Evolutionary conservation across 805 yeast species (phyloP).

Genomic region (Candida adriatica): DNA sequence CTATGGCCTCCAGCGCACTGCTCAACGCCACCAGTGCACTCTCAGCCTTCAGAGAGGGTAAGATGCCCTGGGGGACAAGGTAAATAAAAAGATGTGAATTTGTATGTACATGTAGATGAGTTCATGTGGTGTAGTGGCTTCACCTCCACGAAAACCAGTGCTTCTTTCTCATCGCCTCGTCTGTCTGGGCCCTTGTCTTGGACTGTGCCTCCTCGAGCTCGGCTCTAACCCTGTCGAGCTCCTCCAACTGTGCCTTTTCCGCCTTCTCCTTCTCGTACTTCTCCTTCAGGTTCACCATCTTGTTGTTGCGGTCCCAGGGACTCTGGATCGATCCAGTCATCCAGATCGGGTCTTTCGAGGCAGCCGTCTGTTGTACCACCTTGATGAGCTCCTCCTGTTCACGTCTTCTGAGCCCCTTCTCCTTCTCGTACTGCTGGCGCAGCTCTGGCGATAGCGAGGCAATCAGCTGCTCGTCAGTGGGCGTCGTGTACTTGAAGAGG

Average conservation of each 20-base stretch:
- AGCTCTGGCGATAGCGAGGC: slow-evolving; percentile 77
- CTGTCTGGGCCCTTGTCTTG: slow-evolving; percentile 24
- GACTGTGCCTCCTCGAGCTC: slow-evolving; percentile 30
- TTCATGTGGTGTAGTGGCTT: too few species aligned
- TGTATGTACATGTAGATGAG: slow-evolving; percentile 1
- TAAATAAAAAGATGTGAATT: too few species aligned
- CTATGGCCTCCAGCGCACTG: slow-evolving; percentile 23
- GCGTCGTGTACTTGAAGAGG: slow-evolving; percentile 67
- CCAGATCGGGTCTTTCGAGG: slow-evolving; percentile 77
- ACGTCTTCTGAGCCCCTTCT: slow-evolving; percentile 50
- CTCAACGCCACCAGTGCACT: slow-evolving; percentile 25
- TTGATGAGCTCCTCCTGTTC: slow-evolving; percentile 69
- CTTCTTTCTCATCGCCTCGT: slow-evolving; percentile 24
- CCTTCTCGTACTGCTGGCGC: slow-evolving; percentile 63
- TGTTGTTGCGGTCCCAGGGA: slow-evolving; percentile 51
- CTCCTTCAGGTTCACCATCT: slow-evolving; percentile 34
- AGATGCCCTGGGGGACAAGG: slow-evolving; percentile 22
- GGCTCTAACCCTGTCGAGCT: slow-evolving; percentile 34
- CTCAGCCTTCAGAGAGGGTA: slow-evolving; percentile 22
- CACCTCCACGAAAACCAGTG: slow-evolving; percentile 29
- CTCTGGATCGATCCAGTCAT: slow-evolving; percentile 62
- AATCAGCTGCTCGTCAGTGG: slow-evolving; percentile 77
- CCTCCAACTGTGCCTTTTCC: slow-evolving; percentile 32
- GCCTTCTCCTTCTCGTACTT: slow-evolving; percentile 43
- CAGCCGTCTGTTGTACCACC: slow-evolving; percentile 55